Evolutionary conservation across 768 basidiomycete species (phyloP), one percentile per base, ranked within the genome.

Genomic region (Gymnopilus dilepis): DNA sequence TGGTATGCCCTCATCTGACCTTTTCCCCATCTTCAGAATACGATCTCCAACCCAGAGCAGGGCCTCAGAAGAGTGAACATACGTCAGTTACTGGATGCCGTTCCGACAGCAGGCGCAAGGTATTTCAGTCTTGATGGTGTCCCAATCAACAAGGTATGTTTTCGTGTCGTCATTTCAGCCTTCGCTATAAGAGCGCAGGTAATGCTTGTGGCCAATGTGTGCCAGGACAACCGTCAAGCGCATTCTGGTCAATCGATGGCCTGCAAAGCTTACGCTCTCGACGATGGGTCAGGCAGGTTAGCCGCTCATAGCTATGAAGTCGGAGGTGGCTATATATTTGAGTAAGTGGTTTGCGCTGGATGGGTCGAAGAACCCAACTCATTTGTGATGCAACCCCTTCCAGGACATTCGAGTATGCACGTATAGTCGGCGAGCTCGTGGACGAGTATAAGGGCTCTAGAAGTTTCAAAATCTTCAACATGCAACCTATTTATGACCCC

Each of bases 401-500:
- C 30, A 71, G 68, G 1, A 22, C 41, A 15, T 67, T 71, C 30
- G 57, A 40, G 4, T 71, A 69, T 63, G 66, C 62, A 11, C 62
- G 60, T 37, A 57, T 69, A 24, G 26, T 73, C 30, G 76, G 75
- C 5, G 56, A 68, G 13, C 60, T 77, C n/a, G 43, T 47, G 17
- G 61, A 65, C 12, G 33, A 58, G 0, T 68, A 55, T 26, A 65
- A 59, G 17, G 66, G 64, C 19, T 21, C 13, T 12, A 73, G 66
- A 19, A 51, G 37, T 31, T 52, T 79, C 40, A 69, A 67, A 50
- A 63, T 72, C 19, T 47, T 34, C n/a, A 82, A 88, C 63, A 85
- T 98, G 63, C 86, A 90, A 26, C 80, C 81, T 2, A 75, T 90
- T 47, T 82, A 77, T 22, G 90, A 95, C 65, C 76, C 80, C 6